Conservation (phyloP, 306 rosid species). For the Canavalia ensiformis region DNA sequence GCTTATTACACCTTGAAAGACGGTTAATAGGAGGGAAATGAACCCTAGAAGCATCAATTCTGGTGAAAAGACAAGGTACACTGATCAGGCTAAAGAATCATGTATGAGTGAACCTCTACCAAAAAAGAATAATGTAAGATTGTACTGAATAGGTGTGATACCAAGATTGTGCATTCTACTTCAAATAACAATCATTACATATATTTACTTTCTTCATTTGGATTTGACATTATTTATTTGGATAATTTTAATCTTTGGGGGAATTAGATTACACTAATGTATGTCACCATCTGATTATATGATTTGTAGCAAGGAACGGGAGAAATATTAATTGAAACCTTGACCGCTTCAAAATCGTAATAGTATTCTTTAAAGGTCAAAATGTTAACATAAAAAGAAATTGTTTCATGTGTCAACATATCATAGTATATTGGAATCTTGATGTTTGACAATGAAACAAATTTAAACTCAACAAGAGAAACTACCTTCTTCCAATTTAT, state of each 20-base stretch:
- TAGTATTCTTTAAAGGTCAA: conserved; percentile 17
- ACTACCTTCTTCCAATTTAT: conserved; percentile 83
- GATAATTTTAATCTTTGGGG: not conserved
- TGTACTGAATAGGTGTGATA: not conserved
- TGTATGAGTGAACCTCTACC: not conserved
- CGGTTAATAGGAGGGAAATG: conserved; percentile 87
- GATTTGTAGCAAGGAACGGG: conserved; percentile 11
- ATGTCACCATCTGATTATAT: not conserved
- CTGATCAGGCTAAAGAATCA: conserved; percentile 42
- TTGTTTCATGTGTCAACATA: not conserved
- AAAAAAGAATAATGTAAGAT: conserved; percentile 23
- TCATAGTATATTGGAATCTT: not conserved
- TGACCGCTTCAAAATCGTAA: not conserved
- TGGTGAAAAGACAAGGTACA: conserved; percentile 51
- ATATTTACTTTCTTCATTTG: conserved; percentile 1
- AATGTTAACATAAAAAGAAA: not conserved
- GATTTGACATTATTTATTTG: not conserved
- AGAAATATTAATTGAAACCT: conserved; percentile 2
- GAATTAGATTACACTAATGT: not conserved
- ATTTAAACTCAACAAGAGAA: conserved; percentile 31
- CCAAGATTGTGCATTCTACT: not conserved
- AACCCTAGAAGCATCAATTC: conserved; percentile 96
- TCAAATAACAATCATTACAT: conserved; percentile 14
- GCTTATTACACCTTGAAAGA: conserved; percentile 71
- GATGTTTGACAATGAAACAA: conserved; percentile 1